phyloP scores from a whole-genome alignment of 2,329 filamentous ascomycete species.

The Alternaria dauci region DNA sequence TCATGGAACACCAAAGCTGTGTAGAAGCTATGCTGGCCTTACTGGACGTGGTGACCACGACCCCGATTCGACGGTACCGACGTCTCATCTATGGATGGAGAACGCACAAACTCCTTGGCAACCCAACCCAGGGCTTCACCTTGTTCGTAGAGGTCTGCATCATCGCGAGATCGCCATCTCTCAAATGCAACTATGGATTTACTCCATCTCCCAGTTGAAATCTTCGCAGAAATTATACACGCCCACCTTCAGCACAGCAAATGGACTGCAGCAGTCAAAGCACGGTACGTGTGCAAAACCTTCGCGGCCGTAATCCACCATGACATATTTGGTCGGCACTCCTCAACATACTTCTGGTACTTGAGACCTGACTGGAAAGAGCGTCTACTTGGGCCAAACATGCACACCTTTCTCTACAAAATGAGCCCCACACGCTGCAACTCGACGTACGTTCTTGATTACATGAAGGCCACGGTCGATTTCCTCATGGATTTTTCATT shows the following conservation, averaged over 20 bases:
- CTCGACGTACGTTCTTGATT: background rate
- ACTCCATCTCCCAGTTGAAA: background rate
- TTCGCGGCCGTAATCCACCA: too few relatives aligned
- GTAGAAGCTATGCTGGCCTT: background rate
- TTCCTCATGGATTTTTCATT: background rate
- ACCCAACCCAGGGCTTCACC: background rate
- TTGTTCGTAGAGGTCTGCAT: background rate
- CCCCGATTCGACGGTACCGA: background rate
- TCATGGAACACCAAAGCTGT: background rate
- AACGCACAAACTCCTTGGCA: background rate
- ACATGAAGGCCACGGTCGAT: background rate
- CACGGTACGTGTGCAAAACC: too few relatives aligned
- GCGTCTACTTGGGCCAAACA: background rate
- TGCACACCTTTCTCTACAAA: conserved; percentile 1
- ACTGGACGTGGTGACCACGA: background rate
- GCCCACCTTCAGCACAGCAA: background rate
- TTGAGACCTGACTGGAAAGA: background rate
- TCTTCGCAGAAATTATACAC: background rate
- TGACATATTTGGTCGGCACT: too few relatives aligned
- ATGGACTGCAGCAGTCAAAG: background rate
- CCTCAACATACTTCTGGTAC: background rate
- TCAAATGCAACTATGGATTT: background rate
- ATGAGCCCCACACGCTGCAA: background rate
- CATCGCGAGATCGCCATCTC: background rate
- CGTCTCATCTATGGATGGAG: background rate